Percentiles rank a stretch among this genome's conserved stretches.
Conservation (phyloP, 192 early-diverging fungal species). For the Podila epicladia region DNA sequence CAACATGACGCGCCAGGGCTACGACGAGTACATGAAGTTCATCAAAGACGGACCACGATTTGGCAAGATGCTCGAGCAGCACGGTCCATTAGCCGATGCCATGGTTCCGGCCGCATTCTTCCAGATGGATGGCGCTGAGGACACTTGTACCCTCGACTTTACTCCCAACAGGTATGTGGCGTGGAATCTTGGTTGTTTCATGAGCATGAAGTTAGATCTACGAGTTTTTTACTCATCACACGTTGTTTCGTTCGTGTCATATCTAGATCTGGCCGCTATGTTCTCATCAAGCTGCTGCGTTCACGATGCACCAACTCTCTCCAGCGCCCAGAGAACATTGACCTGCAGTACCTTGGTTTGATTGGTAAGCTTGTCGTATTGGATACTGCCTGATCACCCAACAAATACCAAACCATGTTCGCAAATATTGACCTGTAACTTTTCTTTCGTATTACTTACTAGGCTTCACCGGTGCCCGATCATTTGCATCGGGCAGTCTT, state of each 20-base stretch:
- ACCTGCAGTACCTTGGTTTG: slow-evolving; percentile 64
- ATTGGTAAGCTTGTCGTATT: slow-evolving; percentile 41
- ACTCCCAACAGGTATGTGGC: slow-evolving; percentile 15
- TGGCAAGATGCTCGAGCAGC: slow-evolving; percentile 4
- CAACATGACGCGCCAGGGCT: slow-evolving; percentile 37
- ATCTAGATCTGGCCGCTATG: slow-evolving; percentile 58
- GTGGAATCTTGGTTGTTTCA: neutral
- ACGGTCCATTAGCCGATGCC: slow-evolving; percentile 27
- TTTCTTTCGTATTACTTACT: neutral
- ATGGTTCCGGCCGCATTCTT: slow-evolving; percentile 39
- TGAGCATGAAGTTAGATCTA: neutral
- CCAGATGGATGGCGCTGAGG: slow-evolving; percentile 23
- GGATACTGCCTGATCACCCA: neutral
- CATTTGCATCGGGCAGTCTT: slow-evolving; percentile 33
- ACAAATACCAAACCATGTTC: neutral
- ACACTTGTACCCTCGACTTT: slow-evolving; percentile 33
- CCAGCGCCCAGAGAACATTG: slow-evolving; percentile 61
- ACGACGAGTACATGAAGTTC: slow-evolving; percentile 26
- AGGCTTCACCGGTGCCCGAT: slow-evolving; percentile 43
- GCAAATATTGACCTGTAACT: neutral
- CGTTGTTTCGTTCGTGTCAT: neutral
- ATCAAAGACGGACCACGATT: slow-evolving; percentile 10
- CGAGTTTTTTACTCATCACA: neutral
- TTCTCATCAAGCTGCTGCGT: slow-evolving; percentile 60
- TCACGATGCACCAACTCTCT: slow-evolving; percentile 38